phyloP scores from a whole-genome alignment of 257 asterid genomes.

The Pogostemon cablin region DNA sequence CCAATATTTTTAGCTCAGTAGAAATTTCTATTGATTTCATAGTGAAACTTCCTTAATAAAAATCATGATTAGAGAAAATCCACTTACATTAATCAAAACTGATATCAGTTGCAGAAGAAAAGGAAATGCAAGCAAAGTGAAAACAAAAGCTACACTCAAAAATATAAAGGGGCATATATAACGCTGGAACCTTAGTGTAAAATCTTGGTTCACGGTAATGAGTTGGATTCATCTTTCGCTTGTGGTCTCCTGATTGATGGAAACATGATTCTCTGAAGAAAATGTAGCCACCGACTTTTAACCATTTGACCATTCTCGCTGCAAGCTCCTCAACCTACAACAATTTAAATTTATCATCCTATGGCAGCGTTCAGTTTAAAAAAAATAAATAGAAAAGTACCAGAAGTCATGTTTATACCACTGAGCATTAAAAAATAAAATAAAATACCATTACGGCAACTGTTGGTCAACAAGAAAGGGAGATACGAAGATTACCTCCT shows the following conservation, averaged over 20 bases:
- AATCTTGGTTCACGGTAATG: constrained; percentile 96
- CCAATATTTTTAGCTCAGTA: neutral
- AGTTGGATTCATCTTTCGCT: constrained; percentile 81
- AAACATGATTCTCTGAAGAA: constrained; percentile 97
- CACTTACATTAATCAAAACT: neutral
- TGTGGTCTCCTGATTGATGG: constrained; percentile 96
- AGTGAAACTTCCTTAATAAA: neutral
- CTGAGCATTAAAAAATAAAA: neutral
- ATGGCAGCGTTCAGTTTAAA: neutral
- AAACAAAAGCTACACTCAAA: neutral
- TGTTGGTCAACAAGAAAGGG: neutral
- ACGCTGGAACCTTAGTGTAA: constrained; percentile 74
- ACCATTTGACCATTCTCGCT: constrained; percentile 82
- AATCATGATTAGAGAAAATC: neutral
- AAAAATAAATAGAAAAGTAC: neutral
- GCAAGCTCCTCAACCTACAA: constrained; percentile 75
- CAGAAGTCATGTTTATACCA: neutral
- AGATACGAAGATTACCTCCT: constrained; percentile 58
- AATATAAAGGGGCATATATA: constrained; percentile 9
- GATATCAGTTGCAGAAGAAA: neutral
- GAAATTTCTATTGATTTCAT: neutral
- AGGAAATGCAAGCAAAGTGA: neutral
- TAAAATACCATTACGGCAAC: constrained; percentile 1
- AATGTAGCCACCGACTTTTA: constrained; percentile 89
- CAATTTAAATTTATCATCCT: constrained; percentile 19